A percentile compares a stretch with the other conserved stretches of the same genome.
phyloP scores from a whole-genome alignment of 345 rosid genomes.

The Erysimum cheiranthoides region DNA sequence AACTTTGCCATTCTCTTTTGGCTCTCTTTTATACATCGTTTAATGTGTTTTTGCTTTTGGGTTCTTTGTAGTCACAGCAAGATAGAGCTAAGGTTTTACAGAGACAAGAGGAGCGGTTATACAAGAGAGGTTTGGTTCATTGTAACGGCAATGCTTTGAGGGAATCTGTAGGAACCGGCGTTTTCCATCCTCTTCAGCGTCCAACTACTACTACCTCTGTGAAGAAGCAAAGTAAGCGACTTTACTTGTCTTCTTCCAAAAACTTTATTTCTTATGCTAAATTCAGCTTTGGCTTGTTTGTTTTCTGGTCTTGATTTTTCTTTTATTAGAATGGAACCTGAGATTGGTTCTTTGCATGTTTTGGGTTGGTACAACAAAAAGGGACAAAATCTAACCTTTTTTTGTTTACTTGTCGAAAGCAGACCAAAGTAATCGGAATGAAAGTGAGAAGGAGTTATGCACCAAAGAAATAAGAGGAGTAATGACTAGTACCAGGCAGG shows the following conservation, averaged over 20 bases:
- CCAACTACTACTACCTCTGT: background rate
- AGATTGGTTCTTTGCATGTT: background rate
- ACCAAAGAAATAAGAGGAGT: background rate
- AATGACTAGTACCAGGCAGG: background rate
- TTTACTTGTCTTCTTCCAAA: background rate
- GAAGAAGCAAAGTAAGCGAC: constrained; percentile 9
- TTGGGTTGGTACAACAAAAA: background rate
- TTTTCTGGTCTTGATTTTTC: too few species aligned
- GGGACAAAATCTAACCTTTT: background rate
- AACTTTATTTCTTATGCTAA: background rate
- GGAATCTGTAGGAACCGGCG: constrained; percentile 36
- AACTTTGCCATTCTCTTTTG: constrained; percentile 5
- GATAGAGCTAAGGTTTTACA: constrained; percentile 2
- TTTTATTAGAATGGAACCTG: background rate
- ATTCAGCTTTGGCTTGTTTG: too few species aligned
- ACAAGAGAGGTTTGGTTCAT: constrained; percentile 15
- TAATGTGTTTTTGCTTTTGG: background rate
- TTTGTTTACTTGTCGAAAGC: background rate
- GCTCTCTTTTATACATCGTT: background rate
- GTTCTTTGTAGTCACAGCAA: background rate
- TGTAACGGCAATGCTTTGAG: constrained; percentile 14
- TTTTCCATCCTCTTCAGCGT: constrained; percentile 36
- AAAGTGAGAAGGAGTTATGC: background rate
- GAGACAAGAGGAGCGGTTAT: constrained; percentile 18
- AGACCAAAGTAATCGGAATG: constrained; percentile 22